Evolutionary conservation across 495 filamentous ascomycete genomes (phyloP).

Genomic region (Aspergillus avenaceus): DNA sequence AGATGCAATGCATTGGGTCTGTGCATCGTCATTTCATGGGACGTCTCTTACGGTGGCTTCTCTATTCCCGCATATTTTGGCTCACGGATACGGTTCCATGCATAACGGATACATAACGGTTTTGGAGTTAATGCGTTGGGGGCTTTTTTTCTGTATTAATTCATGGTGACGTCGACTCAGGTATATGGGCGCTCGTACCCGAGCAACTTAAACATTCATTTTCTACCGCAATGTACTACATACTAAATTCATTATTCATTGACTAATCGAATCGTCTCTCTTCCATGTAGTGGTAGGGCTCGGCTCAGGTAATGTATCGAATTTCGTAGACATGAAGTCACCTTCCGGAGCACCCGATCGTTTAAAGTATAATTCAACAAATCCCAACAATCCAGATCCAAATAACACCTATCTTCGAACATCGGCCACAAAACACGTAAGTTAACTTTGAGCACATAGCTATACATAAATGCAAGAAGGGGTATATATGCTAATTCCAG

Average conservation of each 20-base stretch:
- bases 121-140: conserved; percentile 27
- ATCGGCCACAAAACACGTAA: too few species aligned
- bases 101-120: conserved; percentile 23
- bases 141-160: not conserved
- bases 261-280: too few species aligned
- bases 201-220: conserved; percentile 10
- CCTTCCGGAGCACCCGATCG: too few species aligned
- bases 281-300: too few species aligned
- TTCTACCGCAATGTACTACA: not conserved
- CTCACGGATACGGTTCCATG: conserved; percentile 17
- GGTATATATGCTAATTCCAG: too few species aligned
- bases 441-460: too few species aligned
- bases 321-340: too few species aligned
- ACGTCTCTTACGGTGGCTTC: not conserved
- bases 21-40: conserved; percentile 12
- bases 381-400: too few species aligned
- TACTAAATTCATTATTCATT: not conserved
- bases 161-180: conserved; percentile 1
- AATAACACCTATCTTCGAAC: too few species aligned
- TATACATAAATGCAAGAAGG: too few species aligned
- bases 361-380: too few species aligned
- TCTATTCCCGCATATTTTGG: not conserved
- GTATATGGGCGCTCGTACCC: conserved; percentile 5
- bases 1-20: conserved; percentile 23
- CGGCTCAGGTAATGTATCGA: too few species aligned